Evolutionary conservation across 768 basidiomycete species (phyloP).

Genomic region (Amanita polypyramis): DNA sequence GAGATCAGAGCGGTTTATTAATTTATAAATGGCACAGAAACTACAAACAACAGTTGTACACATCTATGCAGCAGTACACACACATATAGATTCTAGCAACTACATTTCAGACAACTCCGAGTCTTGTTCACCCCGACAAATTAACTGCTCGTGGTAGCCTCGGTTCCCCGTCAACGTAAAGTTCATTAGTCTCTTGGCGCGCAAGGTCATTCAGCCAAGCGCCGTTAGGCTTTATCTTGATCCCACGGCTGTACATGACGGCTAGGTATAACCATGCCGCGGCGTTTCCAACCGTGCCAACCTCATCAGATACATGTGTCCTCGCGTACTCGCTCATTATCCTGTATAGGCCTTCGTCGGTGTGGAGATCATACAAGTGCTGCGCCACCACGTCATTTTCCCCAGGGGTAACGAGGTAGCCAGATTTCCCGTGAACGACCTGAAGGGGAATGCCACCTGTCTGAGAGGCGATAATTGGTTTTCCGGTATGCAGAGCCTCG

Average conservation of each 20-base stretch:
- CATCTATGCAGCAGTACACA: background rate
- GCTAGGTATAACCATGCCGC: constrained; percentile 55
- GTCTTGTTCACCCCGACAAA: constrained; percentile 38
- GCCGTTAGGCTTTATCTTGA: constrained; percentile 71
- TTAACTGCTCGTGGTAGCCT: constrained; percentile 57
- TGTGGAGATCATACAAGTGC: constrained; percentile 69
- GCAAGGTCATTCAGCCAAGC: constrained; percentile 81
- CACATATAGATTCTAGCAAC: background rate
- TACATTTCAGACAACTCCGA: background rate
- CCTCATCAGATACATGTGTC: constrained; percentile 77
- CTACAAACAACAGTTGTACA: constrained; percentile 3
- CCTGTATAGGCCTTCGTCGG: constrained; percentile 57
- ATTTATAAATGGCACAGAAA: background rate
- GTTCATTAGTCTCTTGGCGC: constrained; percentile 65
- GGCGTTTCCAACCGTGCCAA: constrained; percentile 75
- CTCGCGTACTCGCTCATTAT: constrained; percentile 56
- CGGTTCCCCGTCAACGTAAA: constrained; percentile 57
- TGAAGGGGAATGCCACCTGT: constrained; percentile 96
- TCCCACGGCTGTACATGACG: constrained; percentile 68
- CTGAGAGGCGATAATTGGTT: constrained; percentile 72
- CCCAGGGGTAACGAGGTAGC: constrained; percentile 70
- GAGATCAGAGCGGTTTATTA: no score
- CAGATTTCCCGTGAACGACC: constrained; percentile 79
- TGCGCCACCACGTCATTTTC: constrained; percentile 69
- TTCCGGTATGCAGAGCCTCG: constrained; percentile 85